phyloP scores from a whole-genome alignment of 2,329 filamentous ascomycete species.

The Pseudogymnoascus sp. region DNA sequence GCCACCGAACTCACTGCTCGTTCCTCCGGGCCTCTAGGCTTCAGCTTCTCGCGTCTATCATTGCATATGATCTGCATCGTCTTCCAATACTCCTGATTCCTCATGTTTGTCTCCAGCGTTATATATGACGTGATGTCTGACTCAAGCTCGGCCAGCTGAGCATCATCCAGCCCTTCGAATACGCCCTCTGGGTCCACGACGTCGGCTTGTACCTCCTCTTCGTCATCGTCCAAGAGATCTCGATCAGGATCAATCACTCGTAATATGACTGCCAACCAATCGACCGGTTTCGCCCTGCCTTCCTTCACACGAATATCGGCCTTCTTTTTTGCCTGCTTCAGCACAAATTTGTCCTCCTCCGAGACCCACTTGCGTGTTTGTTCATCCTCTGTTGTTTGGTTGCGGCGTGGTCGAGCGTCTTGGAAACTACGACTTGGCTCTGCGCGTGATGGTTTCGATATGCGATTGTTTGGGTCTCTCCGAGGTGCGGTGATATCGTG shows the following conservation, averaged over 20 bases:
- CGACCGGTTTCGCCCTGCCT: constrained; percentile 82
- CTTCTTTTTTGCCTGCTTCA: constrained; percentile 97
- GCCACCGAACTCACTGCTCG: constrained; percentile 75
- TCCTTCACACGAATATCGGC: constrained; percentile 90
- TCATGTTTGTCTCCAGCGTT: constrained; percentile 66
- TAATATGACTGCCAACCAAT: constrained; percentile 86
- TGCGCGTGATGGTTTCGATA: constrained; percentile 41
- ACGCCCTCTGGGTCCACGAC: constrained; percentile 75
- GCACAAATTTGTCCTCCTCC: constrained; percentile 89
- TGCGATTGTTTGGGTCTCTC: constrained; percentile 46
- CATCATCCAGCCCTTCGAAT: constrained; percentile 61
- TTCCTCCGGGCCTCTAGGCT: constrained; percentile 50
- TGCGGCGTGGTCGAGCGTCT: constrained; percentile 23
- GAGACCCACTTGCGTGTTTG: constrained; percentile 79
- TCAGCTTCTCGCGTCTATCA: constrained; percentile 61
- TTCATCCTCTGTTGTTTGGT: constrained; percentile 48
- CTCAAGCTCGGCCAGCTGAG: constrained; percentile 66
- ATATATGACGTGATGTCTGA: constrained; percentile 75
- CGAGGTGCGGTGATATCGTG: constrained; percentile 49
- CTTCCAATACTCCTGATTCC: constrained; percentile 86
- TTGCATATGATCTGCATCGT: constrained; percentile 78
- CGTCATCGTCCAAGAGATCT: constrained; percentile 79
- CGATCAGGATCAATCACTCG: constrained; percentile 79
- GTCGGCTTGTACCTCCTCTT: constrained; percentile 63
- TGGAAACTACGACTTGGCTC: constrained; percentile 20